Conservation (phyloP, 257 asterid species). For the Solanum infundibuliforme region DNA sequence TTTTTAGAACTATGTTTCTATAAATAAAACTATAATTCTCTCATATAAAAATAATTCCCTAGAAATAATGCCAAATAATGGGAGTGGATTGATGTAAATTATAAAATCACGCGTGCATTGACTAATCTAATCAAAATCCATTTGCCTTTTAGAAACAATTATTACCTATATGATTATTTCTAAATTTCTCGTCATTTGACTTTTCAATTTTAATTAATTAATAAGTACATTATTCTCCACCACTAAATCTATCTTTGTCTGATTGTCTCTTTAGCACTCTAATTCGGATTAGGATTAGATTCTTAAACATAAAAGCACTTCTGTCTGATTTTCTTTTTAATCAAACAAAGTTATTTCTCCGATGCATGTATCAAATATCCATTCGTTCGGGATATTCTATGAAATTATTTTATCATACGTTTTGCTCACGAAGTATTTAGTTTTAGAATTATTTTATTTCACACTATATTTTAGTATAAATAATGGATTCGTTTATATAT, state of each 20-base stretch:
- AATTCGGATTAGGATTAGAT: not conserved
- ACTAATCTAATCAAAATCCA: not conserved
- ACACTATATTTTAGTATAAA: not conserved
- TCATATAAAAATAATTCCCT: not conserved
- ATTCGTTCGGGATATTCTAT: not conserved
- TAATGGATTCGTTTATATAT: not conserved
- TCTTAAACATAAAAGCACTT: not conserved
- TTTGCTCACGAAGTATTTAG: not conserved
- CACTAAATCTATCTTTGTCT: not conserved
- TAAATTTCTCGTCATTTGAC: not conserved
- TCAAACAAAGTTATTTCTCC: not conserved
- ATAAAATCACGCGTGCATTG: conserved; percentile 2
- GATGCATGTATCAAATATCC: not conserved
- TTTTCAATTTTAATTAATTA: not conserved
- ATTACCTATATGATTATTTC: not conserved
- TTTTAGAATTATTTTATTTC: not conserved
- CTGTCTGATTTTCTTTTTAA: not conserved
- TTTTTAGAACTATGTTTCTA: not conserved
- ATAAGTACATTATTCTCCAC: not conserved
- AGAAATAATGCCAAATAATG: not conserved
- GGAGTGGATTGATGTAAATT: not conserved
- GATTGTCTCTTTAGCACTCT: not conserved
- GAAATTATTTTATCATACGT: not conserved
- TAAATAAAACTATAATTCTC: not conserved
- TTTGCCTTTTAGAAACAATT: not conserved